These are phyloP conservation scores for Puccinia coronata DNA, from an alignment of 1,284 basidiomycete species.

Conservation along the genomic window DNA sequence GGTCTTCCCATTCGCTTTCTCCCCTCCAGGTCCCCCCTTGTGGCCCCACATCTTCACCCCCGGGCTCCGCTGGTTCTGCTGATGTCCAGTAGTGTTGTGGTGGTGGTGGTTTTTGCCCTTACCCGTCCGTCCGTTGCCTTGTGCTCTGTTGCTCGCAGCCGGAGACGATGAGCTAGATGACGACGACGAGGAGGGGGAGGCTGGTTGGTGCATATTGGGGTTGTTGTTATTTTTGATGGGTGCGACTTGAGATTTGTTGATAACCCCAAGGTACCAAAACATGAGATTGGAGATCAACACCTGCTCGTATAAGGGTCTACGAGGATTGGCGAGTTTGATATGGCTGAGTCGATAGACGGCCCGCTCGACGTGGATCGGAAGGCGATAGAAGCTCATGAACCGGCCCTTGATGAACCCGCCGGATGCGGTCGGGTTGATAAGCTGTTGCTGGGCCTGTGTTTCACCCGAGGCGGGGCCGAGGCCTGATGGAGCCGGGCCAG, in stretches of 20 bases:
- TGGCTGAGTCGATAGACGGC: conserved; percentile 96
- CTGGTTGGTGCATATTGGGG: background rate
- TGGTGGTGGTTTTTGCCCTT: background rate
- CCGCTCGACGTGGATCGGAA: conserved; percentile 96
- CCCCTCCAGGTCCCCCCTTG: background rate
- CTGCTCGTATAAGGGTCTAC: conserved; percentile 94
- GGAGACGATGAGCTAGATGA: background rate
- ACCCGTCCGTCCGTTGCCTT: background rate
- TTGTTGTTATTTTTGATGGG: background rate
- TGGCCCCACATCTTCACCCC: background rate
- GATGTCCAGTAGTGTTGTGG: background rate
- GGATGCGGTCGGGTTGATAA: conserved; percentile 62
- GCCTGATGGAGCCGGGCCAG: background rate
- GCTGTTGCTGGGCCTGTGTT: conserved; percentile 41
- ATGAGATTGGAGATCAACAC: conserved; percentile 91
- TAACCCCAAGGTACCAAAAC: conserved; percentile 98
- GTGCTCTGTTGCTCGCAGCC: background rate
- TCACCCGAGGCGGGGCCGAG: background rate
- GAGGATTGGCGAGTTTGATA: conserved; percentile 96
- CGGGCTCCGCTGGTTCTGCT: background rate
- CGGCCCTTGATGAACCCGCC: conserved; percentile 56
- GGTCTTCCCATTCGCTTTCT: background rate
- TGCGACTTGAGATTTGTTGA: conserved; percentile 67
- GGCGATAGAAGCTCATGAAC: conserved; percentile 70
- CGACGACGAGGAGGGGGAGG: background rate